Conservation (phyloP, 148 eudicot genomes). For the Vaccinium macrocarpon region DNA sequence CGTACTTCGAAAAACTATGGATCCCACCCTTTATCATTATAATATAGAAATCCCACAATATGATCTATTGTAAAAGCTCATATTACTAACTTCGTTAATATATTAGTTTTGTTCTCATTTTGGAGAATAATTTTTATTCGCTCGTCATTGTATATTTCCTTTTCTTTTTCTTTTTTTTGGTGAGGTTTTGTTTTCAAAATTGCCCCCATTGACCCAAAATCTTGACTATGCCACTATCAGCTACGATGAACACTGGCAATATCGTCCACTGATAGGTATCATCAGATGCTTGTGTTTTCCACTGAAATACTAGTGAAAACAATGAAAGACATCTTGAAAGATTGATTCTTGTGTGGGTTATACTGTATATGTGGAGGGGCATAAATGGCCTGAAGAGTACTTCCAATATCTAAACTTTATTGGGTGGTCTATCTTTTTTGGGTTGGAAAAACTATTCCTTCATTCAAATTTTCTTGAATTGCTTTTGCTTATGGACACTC, state of each 20-base stretch:
- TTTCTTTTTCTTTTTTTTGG: too few relatives aligned
- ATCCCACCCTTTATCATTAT: too few relatives aligned
- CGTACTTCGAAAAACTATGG: too few relatives aligned
- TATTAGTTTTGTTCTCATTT: background rate
- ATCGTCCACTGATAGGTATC: background rate
- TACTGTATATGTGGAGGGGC: conserved; percentile 12
- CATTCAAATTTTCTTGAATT: background rate
- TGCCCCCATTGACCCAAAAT: background rate
- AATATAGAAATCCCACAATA: too few relatives aligned
- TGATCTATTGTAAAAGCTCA: background rate
- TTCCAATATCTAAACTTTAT: conserved; percentile 11
- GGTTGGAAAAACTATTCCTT: conserved; percentile 17
- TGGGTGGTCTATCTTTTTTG: conserved; percentile 8
- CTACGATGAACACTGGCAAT: background rate
- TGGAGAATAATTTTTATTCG: background rate
- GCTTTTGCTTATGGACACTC: conserved; percentile 24
- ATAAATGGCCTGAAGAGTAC: conserved; percentile 8
- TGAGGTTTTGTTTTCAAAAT: background rate
- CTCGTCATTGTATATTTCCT: background rate
- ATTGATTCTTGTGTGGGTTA: conserved; percentile 9
- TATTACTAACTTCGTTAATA: background rate
- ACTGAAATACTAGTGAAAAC: conserved; percentile 24
- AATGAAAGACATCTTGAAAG: conserved; percentile 18
- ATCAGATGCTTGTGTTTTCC: background rate
- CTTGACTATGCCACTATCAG: background rate